Conservation (phyloP, 1,139 yeast genomes). For the Yamadazyma epiphylla region DNA sequence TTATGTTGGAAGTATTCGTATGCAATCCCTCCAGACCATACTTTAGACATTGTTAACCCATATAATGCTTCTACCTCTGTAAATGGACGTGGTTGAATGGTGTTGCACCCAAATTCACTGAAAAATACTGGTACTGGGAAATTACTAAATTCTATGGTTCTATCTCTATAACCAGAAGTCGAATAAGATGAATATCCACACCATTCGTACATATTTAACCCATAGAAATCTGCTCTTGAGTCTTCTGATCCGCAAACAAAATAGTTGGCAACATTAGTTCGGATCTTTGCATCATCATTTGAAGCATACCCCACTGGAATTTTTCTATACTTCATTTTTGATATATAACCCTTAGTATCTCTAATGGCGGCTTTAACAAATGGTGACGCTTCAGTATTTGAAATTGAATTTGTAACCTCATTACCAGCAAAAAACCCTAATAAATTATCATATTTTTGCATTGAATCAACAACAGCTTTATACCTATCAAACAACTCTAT, state of each 20-base stretch:
- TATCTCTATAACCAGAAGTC: constrained; percentile 53
- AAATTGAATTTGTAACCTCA: constrained; percentile 51
- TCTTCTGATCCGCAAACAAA: constrained; percentile 41
- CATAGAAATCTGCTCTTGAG: constrained; percentile 48
- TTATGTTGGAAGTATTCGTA: constrained; percentile 37
- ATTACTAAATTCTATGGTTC: constrained; percentile 44
- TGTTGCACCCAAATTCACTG: constrained; percentile 62
- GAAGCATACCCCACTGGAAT: constrained; percentile 64
- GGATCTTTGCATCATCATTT: constrained; percentile 53
- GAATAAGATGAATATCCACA: constrained; percentile 59
- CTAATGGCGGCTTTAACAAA: constrained; percentile 62
- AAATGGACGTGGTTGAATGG: constrained; percentile 52
- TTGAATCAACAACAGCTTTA: constrained; percentile 48
- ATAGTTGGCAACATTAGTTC: constrained; percentile 44
- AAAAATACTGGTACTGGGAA: constrained; percentile 56
- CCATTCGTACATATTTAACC: constrained; percentile 65
- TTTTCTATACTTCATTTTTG: constrained; percentile 34
- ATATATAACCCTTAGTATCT: constrained; percentile 50
- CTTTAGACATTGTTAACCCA: constrained; percentile 31
- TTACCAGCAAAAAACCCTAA: constrained; percentile 62
- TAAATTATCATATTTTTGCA: constrained; percentile 45
- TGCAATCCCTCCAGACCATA: constrained; percentile 42
- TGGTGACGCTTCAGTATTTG: constrained; percentile 51
- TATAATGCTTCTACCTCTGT: constrained; percentile 41
- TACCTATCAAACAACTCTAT: constrained; percentile 29